Percentiles rank a stretch among this genome's conserved stretches.
phyloP scores from a whole-genome alignment of 2,329 filamentous ascomycete species.

The Clarireedia homoeocarpa region DNA sequence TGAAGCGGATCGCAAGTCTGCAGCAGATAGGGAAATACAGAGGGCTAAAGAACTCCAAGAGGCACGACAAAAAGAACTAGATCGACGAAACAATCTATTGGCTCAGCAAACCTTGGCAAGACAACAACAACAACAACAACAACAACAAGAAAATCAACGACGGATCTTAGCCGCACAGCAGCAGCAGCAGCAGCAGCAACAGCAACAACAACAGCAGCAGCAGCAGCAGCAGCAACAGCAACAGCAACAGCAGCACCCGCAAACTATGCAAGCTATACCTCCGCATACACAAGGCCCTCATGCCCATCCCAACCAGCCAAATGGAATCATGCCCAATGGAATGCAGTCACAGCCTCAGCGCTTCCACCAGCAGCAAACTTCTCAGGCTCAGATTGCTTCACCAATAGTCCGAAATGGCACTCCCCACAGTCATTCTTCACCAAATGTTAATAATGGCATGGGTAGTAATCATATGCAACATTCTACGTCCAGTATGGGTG shows the following conservation, averaged over 20 bases:
- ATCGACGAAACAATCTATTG: constrained; percentile 26
- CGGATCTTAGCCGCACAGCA: constrained; percentile 35
- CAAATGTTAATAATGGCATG: constrained; percentile 44
- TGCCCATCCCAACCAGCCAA: constrained; percentile 35
- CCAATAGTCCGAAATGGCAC: constrained; percentile 57
- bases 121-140: constrained; percentile 28
- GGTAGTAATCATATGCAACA: constrained; percentile 51
- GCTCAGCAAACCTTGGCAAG: constrained; percentile 4
- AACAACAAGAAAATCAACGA: constrained; percentile 30
- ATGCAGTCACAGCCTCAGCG: constrained; percentile 31
- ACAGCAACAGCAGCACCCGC: constrained; percentile 18
- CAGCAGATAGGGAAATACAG: constrained; percentile 40
- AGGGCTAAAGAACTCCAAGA: constrained; percentile 30
- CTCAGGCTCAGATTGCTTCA: constrained; percentile 59
- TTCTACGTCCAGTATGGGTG: constrained; percentile 59
- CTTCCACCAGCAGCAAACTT: constrained; percentile 40
- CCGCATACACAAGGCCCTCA: constrained; percentile 32
- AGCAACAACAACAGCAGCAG: constrained; percentile 13
- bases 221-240: constrained; percentile 19
- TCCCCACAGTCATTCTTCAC: constrained; percentile 57
- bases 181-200: constrained; percentile 28
- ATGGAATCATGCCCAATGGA: constrained; percentile 34
- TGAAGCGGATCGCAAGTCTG: constrained; percentile 39
- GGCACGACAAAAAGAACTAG: constrained; percentile 27
- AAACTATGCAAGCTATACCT: constrained; percentile 2